A percentile compares a stretch with the other conserved stretches of the same genome.
Conservation (phyloP, 768 basidiomycete species). For the Leccinum olivaceopallidum region DNA sequence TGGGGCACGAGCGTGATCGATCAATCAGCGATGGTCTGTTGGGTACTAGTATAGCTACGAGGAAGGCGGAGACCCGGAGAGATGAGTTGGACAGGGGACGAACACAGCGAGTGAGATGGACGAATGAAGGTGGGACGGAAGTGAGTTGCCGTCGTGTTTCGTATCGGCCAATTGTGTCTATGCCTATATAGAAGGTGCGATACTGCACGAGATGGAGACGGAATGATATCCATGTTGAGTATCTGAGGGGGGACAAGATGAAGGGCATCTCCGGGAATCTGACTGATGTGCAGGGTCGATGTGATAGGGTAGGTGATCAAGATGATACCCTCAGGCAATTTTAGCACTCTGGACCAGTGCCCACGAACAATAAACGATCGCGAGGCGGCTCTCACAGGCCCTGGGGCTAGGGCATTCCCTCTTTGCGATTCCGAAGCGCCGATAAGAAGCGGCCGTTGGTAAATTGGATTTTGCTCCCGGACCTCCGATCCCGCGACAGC, state of each 20-base stretch:
- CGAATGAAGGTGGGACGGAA: conserved; percentile 11
- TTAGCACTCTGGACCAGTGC: conserved; percentile 18
- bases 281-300: conserved; percentile 36
- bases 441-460: conserved; percentile 4
- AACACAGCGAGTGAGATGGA: conserved; percentile 1
- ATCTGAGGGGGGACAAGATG: conserved; percentile 19
- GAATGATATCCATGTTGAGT: conserved; percentile 26
- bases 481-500: conserved; percentile 4
- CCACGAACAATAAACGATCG: conserved; percentile 22
- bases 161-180: conserved; percentile 24
- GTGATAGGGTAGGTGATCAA: conserved; percentile 41
- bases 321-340: conserved; percentile 29
- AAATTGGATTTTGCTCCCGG: background rate
- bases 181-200: conserved; percentile 17
- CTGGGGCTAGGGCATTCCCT: conserved; percentile 27
- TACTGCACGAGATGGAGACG: conserved; percentile 25
- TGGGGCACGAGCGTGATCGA: conserved; percentile 11
- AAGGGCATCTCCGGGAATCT: conserved; percentile 32
- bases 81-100: background rate
- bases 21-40: conserved; percentile 15
- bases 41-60: background rate
- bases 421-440: conserved; percentile 14
- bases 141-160: conserved; percentile 3
- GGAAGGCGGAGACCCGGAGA: background rate
- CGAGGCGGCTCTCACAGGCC: conserved; percentile 15